Percentiles rank a stretch among this genome's conserved stretches.
These are phyloP conservation scores for Pistacia vera DNA, from an alignment of 345 rosid genomes.

Conservation along the genomic window DNA sequence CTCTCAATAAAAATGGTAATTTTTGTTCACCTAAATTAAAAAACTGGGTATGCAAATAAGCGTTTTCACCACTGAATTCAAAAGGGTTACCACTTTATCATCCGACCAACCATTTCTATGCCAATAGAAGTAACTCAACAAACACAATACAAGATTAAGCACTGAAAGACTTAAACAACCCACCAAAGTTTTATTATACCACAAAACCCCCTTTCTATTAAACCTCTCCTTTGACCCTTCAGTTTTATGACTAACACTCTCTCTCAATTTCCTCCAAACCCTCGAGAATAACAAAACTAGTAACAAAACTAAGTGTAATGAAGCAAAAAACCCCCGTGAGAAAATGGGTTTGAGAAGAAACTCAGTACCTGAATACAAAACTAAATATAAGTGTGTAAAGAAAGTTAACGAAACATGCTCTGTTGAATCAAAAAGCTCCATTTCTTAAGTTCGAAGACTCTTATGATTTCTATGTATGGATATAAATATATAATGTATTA, in stretches of 20 bases:
- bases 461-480: no score
- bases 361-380: constrained; percentile 27
- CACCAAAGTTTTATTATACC: constrained; percentile 45
- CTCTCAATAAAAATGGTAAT: constrained; percentile 54
- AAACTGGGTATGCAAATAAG: constrained; percentile 36
- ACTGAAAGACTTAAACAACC: constrained; percentile 54
- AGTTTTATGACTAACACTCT: constrained; percentile 22
- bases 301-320: constrained; percentile 48
- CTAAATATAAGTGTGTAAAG: constrained; percentile 18
- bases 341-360: constrained; percentile 42
- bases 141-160: constrained; percentile 50
- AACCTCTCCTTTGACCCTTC: constrained; percentile 24
- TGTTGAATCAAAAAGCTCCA: constrained; percentile 32
- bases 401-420: constrained; percentile 20
- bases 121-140: constrained; percentile 67
- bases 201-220: constrained; percentile 20
- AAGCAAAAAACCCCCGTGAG: constrained; percentile 42
- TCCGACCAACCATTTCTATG: constrained; percentile 60
- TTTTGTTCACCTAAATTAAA: constrained; percentile 28
- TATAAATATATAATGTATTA: no score
- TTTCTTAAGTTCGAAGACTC: neutral
- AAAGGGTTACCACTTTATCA: constrained; percentile 45
- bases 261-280: constrained; percentile 32
- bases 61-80: constrained; percentile 57
- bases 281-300: constrained; percentile 34